Percentiles rank a stretch among this genome's conserved stretches.
Evolutionary conservation across 2,329 filamentous ascomycete genomes (phyloP).

Genomic region (Volutella citrinella): DNA sequence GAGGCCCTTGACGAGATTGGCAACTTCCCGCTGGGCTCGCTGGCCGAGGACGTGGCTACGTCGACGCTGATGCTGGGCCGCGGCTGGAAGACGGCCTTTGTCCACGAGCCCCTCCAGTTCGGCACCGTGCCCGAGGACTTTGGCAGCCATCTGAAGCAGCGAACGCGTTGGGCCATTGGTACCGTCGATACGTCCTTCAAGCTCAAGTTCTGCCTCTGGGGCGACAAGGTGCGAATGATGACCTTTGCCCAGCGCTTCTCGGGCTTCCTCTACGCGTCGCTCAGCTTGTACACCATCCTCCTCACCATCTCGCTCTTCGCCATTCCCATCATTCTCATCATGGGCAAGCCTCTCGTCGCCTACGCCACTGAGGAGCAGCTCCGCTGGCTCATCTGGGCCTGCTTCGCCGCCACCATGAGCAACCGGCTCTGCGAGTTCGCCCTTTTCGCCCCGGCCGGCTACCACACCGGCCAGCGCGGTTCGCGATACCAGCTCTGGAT

Average conservation of each 20-base stretch:
- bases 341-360: conserved; percentile 55
- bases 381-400: conserved; percentile 55
- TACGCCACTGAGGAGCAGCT: conserved; percentile 52
- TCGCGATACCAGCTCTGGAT: conserved; percentile 59
- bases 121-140: conserved; percentile 58
- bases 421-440: conserved; percentile 56
- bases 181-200: conserved; percentile 59
- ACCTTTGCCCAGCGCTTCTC: conserved; percentile 55
- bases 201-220: conserved; percentile 58
- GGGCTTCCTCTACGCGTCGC: conserved; percentile 54
- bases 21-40: conserved; percentile 57
- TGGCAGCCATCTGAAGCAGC: conserved; percentile 53
- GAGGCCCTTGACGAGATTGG: conserved; percentile 58
- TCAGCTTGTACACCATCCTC: conserved; percentile 55
- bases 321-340: conserved; percentile 56
- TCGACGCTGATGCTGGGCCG: conserved; percentile 56
- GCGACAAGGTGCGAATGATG: conserved; percentile 51
- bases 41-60: conserved; percentile 60
- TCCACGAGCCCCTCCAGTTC: conserved; percentile 58
- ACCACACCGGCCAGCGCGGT: conserved; percentile 56
- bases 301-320: conserved; percentile 54
- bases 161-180: conserved; percentile 53
- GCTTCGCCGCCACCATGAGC: conserved; percentile 47
- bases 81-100: conserved; percentile 61
- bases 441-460: conserved; percentile 58